Percentiles rank a stretch among this genome's conserved stretches.
Evolutionary conservation across 108 stramenopile genomes (phyloP).

Genomic region (Pseudonitzschia delicatissima): DNA sequence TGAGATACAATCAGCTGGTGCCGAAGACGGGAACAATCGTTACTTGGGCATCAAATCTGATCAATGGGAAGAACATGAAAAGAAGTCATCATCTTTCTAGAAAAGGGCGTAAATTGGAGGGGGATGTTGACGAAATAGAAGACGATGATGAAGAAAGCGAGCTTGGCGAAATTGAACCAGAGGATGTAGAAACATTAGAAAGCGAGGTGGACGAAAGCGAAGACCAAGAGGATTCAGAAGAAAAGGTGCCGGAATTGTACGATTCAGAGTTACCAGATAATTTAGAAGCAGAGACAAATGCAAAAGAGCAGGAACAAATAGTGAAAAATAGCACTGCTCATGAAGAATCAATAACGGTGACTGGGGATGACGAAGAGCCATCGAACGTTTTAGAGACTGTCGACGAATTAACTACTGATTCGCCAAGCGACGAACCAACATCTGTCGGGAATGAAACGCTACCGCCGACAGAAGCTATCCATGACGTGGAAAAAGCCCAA

Average conservation of each 20-base stretch:
- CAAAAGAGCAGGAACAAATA: background rate
- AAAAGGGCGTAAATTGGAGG: background rate
- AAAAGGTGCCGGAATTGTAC: background rate
- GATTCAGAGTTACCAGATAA: background rate
- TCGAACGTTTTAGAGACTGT: background rate
- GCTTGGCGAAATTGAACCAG: background rate
- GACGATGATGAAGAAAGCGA: background rate
- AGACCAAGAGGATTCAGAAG: background rate
- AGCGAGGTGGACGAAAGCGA: background rate
- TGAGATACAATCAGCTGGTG: background rate
- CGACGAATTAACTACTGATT: background rate
- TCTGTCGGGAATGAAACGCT: background rate
- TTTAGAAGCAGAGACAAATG: slow-evolving; percentile 1
- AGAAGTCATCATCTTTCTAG: background rate
- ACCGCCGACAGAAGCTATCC: background rate
- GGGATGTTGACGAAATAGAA: background rate
- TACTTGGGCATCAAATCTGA: slow-evolving; percentile 1
- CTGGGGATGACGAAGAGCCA: background rate
- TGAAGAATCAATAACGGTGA: too few species aligned
- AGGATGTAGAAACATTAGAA: background rate
- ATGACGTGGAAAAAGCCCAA: slow-evolving; percentile 29
- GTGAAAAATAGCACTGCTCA: too few species aligned
- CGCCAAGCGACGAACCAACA: background rate
- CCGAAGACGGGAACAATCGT: background rate
- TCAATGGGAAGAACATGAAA: slow-evolving; percentile 12